phyloP scores from a whole-genome alignment of 2,329 filamentous ascomycete species.

The Pleoardoris graminearum region DNA sequence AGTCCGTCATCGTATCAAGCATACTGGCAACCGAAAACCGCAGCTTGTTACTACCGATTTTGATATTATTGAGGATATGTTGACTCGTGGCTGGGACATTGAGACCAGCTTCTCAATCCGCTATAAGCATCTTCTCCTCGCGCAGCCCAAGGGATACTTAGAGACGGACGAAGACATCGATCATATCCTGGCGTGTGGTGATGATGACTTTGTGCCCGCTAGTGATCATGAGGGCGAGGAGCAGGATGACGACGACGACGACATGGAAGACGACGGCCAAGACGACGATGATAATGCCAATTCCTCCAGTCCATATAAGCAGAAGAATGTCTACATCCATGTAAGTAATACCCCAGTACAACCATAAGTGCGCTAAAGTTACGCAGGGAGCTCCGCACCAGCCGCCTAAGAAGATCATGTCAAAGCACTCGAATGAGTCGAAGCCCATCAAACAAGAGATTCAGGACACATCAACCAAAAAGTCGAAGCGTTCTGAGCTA shows the following conservation, averaged over 20 bases:
- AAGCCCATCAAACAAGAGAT: conserved; percentile 4
- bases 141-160: conserved; percentile 18
- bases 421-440: conserved; percentile 8
- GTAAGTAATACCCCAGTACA: not conserved
- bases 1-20: conserved; percentile 34
- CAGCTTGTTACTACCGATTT: conserved; percentile 39
- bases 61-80: conserved; percentile 40
- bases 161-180: conserved; percentile 29
- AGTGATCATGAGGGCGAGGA: conserved; percentile 11
- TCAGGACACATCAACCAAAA: not conserved
- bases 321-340: conserved; percentile 15
- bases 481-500: not conserved
- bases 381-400: conserved; percentile 4
- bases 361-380: not conserved
- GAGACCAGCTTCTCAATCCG: conserved; percentile 28
- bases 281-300: conserved; percentile 6
- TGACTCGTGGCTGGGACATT: conserved; percentile 30
- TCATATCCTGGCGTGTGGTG: conserved; percentile 20
- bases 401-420: not conserved
- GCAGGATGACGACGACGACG: conserved; percentile 8
- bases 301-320: conserved; percentile 7
- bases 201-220: conserved; percentile 9
- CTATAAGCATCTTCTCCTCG: conserved; percentile 38
- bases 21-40: conserved; percentile 38
- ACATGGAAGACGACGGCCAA: conserved; percentile 8